Conservation (phyloP, 352 stramenopile species). For the Pythium sukuiense region DNA sequence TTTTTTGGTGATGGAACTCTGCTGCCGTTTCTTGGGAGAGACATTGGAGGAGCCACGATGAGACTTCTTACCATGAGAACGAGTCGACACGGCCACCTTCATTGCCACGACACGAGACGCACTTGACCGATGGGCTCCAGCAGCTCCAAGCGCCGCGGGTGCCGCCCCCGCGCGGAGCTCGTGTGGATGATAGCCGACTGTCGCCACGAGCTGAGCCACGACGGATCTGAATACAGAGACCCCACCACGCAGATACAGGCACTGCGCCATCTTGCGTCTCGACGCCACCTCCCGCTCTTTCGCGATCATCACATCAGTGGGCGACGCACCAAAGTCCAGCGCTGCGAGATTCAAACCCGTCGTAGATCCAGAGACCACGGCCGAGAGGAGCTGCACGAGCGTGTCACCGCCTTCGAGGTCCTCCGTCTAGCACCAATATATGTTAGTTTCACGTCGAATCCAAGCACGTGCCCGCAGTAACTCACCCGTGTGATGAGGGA, state of each 20-base stretch:
- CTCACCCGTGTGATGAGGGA: constrained; percentile 44
- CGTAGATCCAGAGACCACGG: constrained; percentile 43
- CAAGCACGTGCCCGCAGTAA: not conserved
- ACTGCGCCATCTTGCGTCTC: constrained; percentile 52
- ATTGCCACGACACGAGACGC: not conserved
- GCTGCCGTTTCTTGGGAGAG: constrained; percentile 19
- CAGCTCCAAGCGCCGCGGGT: not conserved
- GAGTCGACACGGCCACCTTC: not conserved
- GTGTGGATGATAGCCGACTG: constrained; percentile 42
- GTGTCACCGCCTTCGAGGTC: constrained; percentile 50
- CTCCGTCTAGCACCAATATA: constrained; percentile 39
- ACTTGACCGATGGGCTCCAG: not conserved
- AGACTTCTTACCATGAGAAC: not conserved
- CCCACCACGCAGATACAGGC: constrained; percentile 52
- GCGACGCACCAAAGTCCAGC: constrained; percentile 43
- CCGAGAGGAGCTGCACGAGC: constrained; percentile 48
- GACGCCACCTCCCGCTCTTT: constrained; percentile 37
- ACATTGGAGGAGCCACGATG: not conserved
- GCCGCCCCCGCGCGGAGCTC: not conserved
- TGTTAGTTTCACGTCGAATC: not conserved
- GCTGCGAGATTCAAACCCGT: constrained; percentile 44
- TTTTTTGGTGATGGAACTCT: constrained; percentile 21
- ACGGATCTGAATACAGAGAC: constrained; percentile 48
- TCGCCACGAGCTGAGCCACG: constrained; percentile 44
- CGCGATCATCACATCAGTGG: constrained; percentile 34